Evolutionary conservation across 176 grass and related monocot species (phyloP).

Genomic region (Panicum miliaceum): DNA sequence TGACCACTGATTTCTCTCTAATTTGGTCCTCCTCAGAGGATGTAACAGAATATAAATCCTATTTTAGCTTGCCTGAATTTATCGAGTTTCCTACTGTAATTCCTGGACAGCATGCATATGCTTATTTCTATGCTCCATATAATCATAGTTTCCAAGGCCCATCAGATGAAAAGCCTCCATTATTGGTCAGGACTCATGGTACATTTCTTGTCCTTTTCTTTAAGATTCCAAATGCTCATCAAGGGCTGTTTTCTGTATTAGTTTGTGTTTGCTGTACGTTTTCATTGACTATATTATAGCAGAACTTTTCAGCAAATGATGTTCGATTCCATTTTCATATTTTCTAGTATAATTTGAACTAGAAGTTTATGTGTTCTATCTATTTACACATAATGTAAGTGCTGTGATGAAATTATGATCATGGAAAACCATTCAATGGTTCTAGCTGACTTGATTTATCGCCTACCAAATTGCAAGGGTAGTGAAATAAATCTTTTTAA

Average conservation of each 20-base stretch:
- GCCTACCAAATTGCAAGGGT: not conserved
- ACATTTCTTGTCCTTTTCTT: constrained; percentile 33
- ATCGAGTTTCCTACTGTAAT: constrained; percentile 77
- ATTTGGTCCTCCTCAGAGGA: constrained; percentile 89
- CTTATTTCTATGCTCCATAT: constrained; percentile 84
- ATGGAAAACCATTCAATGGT: not conserved
- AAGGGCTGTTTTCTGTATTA: too few species aligned
- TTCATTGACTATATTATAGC: not conserved
- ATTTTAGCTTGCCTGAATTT: constrained; percentile 86
- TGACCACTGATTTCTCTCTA: constrained; percentile 64
- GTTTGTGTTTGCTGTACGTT: too few species aligned
- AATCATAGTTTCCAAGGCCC: constrained; percentile 65
- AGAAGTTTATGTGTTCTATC: not conserved
- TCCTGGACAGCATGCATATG: constrained; percentile 73
- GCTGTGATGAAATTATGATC: not conserved
- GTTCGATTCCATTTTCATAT: too few species aligned
- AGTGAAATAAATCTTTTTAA: not conserved
- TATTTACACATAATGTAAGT: not conserved
- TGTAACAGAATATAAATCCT: constrained; percentile 59
- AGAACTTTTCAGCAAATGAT: not conserved
- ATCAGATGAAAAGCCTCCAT: constrained; percentile 78
- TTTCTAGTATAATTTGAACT: too few species aligned
- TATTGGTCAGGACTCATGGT: constrained; percentile 86
- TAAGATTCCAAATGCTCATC: too few species aligned
- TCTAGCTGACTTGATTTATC: not conserved